A percentile compares a stretch with the other conserved stretches of the same genome.
Evolutionary conservation across 2,329 filamentous ascomycete species (phyloP).

Genomic region (Pleomassaria siparia): DNA sequence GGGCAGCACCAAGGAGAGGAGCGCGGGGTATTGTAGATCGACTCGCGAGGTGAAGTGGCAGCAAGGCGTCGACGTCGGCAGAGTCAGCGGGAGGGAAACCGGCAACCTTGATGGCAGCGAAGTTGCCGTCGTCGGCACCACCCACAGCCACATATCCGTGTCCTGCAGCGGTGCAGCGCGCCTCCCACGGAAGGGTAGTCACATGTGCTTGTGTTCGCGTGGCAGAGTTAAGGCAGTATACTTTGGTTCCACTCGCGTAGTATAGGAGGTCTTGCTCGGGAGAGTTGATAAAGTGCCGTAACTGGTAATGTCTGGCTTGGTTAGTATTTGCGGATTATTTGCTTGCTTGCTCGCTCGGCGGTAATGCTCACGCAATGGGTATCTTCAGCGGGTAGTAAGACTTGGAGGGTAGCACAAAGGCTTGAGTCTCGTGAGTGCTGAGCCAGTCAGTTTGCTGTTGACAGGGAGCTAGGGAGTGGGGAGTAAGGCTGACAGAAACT

Average conservation of each 20-base stretch:
- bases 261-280: constrained; percentile 77
- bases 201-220: constrained; percentile 72
- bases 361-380: constrained; percentile 47
- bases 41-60: constrained; percentile 54
- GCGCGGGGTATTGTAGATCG: constrained; percentile 28
- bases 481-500: constrained; percentile 35
- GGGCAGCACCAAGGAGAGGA: constrained; percentile 42
- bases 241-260: constrained; percentile 74
- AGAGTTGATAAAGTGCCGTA: constrained; percentile 86
- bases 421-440: constrained; percentile 50
- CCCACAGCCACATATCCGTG: constrained; percentile 90
- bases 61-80: constrained; percentile 58
- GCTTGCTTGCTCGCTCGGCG: background rate
- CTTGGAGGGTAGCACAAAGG: constrained; percentile 48
- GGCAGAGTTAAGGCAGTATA: constrained; percentile 62
- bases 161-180: constrained; percentile 84
- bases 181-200: constrained; percentile 65
- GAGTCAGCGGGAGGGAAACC: constrained; percentile 44
- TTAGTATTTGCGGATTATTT: constrained; percentile 16
- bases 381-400: constrained; percentile 53
- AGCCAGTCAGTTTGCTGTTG: constrained; percentile 16
- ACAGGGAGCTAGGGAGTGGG: background rate
- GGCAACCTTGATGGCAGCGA: constrained; percentile 71
- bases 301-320: constrained; percentile 71
- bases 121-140: constrained; percentile 80